Conservation (phyloP, 768 basidiomycete species). For the Panus rudis region DNA sequence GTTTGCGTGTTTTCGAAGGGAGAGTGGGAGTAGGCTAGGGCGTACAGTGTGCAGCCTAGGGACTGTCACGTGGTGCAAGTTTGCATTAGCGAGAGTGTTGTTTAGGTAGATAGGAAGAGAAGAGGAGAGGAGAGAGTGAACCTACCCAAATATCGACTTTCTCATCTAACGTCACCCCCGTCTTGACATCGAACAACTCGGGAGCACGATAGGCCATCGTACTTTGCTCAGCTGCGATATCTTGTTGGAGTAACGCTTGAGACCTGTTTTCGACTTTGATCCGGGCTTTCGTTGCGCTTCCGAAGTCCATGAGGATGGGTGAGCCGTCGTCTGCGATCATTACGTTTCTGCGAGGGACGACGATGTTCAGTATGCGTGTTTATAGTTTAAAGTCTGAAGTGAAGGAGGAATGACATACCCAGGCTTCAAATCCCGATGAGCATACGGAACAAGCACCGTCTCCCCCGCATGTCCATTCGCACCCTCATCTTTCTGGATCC, state of each 20-base stretch:
- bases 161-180: conserved; percentile 79
- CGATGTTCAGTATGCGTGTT: conserved; percentile 8
- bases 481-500: conserved; percentile 33
- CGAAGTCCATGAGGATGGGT: conserved; percentile 98
- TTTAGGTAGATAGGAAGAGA: background rate
- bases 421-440: conserved; percentile 95
- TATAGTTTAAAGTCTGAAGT: background rate
- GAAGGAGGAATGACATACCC: conserved; percentile 47
- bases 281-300: conserved; percentile 82
- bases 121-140: conserved; percentile 1
- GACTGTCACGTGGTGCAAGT: too few relatives aligned
- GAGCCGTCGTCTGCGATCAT: conserved; percentile 93
- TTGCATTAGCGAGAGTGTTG: conserved; percentile 1
- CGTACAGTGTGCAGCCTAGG: conserved; percentile 90
- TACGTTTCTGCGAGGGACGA: conserved; percentile 58
- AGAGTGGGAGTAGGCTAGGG: conserved; percentile 91
- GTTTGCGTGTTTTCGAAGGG: conserved; percentile 93
- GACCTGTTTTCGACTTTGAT: conserved; percentile 75
- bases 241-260: conserved; percentile 89
- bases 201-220: conserved; percentile 99
- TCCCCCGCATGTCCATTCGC: conserved; percentile 30
- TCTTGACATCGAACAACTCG: conserved; percentile 96
- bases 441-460: conserved; percentile 74
- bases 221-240: conserved; percentile 95
- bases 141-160: conserved; percentile 95